phyloP scores from a whole-genome alignment of 352 stramenopile species.

The Globisporangium ultimum region DNA sequence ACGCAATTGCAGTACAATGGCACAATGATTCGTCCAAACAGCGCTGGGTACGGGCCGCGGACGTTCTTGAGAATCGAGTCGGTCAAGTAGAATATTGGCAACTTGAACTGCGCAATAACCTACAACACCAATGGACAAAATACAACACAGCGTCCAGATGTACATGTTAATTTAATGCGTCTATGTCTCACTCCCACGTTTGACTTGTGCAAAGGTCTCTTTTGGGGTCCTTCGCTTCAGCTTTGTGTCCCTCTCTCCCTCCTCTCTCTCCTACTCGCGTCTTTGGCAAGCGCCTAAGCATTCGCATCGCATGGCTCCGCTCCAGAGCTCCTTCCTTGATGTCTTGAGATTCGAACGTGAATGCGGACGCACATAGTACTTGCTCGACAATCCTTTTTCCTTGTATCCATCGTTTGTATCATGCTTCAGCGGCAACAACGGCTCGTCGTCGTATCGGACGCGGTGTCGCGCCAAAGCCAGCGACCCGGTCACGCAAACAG shows the following conservation, averaged over 20 bases:
- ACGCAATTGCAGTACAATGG: slow-evolving; percentile 86
- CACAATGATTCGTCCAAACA: slow-evolving; percentile 72
- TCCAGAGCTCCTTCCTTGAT: not conserved
- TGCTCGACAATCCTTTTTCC: too few relatives aligned
- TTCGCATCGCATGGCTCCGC: not conserved
- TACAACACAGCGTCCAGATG: slow-evolving; percentile 14
- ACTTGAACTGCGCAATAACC: slow-evolving; percentile 76
- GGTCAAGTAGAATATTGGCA: slow-evolving; percentile 89
- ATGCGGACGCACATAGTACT: not conserved
- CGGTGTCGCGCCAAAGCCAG: too few relatives aligned
- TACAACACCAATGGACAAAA: slow-evolving; percentile 20
- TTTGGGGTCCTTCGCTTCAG: not conserved
- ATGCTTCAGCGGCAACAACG: not conserved
- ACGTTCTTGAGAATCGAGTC: slow-evolving; percentile 91
- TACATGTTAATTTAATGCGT: slow-evolving; percentile 1
- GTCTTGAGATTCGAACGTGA: not conserved
- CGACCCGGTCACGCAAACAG: not conserved
- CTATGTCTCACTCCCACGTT: not conserved
- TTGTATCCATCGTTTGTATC: too few relatives aligned
- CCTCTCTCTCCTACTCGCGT: not conserved
- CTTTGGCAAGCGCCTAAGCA: not conserved
- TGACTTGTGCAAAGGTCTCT: not conserved
- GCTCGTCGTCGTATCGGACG: too few relatives aligned
- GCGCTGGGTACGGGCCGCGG: slow-evolving; percentile 56
- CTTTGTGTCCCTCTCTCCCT: not conserved